A percentile compares a stretch with the other conserved stretches of the same genome.
Evolutionary conservation across 1,284 basidiomycete species (phyloP).

Genomic region (Neolentinus lepideus): DNA sequence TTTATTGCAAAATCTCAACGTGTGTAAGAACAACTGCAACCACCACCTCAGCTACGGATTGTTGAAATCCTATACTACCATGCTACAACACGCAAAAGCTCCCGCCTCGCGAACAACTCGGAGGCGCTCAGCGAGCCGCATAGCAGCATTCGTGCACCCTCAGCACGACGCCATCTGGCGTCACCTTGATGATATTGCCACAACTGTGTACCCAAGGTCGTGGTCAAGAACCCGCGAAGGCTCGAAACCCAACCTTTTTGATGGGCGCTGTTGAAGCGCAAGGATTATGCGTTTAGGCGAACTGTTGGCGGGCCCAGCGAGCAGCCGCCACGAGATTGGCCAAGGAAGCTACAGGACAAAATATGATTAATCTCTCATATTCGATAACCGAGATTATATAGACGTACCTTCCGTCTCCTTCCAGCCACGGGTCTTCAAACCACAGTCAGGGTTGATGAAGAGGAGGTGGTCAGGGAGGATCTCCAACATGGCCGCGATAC

Average conservation of each 20-base stretch:
- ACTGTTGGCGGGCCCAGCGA: slow-evolving; percentile 81
- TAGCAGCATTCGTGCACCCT: slow-evolving; percentile 1
- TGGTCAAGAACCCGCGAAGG: slow-evolving; percentile 18
- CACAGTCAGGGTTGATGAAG: slow-evolving; percentile 93
- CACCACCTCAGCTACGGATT: slow-evolving; percentile 9
- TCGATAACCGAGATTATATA: not conserved
- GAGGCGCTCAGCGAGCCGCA: slow-evolving; percentile 3
- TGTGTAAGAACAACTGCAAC: not conserved
- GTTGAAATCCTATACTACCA: slow-evolving; percentile 11
- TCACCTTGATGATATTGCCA: slow-evolving; percentile 21
- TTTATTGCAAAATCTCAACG: not conserved
- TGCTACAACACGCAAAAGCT: slow-evolving; percentile 2
- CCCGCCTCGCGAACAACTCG: slow-evolving; percentile 4
- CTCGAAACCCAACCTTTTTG: slow-evolving; percentile 39
- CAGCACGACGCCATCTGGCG: slow-evolving; percentile 7
- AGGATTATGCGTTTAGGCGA: slow-evolving; percentile 52
- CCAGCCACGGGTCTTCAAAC: slow-evolving; percentile 94
- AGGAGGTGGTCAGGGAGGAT: slow-evolving; percentile 77
- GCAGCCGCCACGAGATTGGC: slow-evolving; percentile 87
- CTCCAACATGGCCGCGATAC: slow-evolving; percentile 79
- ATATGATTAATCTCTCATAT: slow-evolving; percentile 4
- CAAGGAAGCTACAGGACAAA: slow-evolving; percentile 49
- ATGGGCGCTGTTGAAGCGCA: slow-evolving; percentile 88
- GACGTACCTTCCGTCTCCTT: slow-evolving; percentile 77
- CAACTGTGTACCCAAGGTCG: slow-evolving; percentile 26